Percentiles rank a stretch among this genome's conserved stretches.
Conservation (phyloP, 169 alveolate genomes). For the Cyclospora cayetanensis region DNA sequence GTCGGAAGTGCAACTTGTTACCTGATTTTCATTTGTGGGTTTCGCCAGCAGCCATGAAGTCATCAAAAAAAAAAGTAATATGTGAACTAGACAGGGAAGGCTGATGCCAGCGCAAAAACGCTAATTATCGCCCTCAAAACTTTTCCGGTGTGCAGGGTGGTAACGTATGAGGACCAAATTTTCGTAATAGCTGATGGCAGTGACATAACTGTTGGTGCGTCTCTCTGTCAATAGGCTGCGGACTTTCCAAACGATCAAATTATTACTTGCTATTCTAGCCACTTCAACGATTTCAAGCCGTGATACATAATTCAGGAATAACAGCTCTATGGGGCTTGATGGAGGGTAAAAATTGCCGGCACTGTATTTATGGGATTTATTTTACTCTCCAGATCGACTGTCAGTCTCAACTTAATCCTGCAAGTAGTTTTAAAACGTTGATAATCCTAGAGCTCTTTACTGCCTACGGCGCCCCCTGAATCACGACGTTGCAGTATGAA, state of each 20-base stretch:
- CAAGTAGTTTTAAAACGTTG: neutral
- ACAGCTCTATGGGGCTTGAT: neutral
- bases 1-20: too few species aligned
- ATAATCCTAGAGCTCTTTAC: neutral
- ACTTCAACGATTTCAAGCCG: neutral
- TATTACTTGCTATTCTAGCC: neutral
- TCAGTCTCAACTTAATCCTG: neutral
- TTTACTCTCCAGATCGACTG: neutral
- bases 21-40: neutral
- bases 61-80: too few species aligned
- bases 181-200: too few species aligned
- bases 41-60: too few species aligned
- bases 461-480: neutral
- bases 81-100: too few species aligned
- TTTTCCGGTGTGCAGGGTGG: too few species aligned
- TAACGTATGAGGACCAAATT: too few species aligned
- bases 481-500: neutral
- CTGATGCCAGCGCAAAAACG: too few species aligned
- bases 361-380: neutral
- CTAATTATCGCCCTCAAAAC: too few species aligned
- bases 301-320: constrained; percentile 77
- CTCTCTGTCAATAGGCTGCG: too few species aligned
- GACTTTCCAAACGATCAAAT: neutral
- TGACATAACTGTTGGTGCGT: too few species aligned
- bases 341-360: neutral